A percentile compares a stretch with the other conserved stretches of the same genome.
These are phyloP conservation scores for Pleodorina starrii DNA, from an alignment of 139 green algal genomes.

Conservation along the genomic window DNA sequence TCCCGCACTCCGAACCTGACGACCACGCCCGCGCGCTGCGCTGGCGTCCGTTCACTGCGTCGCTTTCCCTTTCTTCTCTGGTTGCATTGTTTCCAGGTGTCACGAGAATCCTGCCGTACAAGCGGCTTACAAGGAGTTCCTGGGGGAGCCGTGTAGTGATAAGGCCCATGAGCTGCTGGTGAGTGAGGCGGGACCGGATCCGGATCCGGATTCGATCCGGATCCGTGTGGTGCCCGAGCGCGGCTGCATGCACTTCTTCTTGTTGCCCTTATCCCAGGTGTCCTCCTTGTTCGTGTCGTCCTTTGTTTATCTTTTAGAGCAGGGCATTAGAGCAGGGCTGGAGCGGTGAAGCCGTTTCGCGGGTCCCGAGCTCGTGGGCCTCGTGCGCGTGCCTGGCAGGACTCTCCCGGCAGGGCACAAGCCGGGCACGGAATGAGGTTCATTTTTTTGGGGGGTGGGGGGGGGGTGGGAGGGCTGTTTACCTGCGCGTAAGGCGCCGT, in stretches of 20 bases:
- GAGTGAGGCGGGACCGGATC: not conserved
- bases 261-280: not conserved
- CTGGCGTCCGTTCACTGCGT: not conserved
- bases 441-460: not conserved
- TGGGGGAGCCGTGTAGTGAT: slow-evolving; percentile 60
- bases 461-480: not conserved
- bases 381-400: too few relatives aligned
- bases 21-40: too few relatives aligned
- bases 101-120: slow-evolving; percentile 67
- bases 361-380: too few relatives aligned
- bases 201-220: not conserved
- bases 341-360: too few relatives aligned
- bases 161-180: slow-evolving; percentile 73
- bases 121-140: slow-evolving; percentile 64
- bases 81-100: not conserved
- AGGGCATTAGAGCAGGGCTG: too few relatives aligned
- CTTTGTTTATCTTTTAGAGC: not conserved
- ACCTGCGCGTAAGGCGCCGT: not conserved
- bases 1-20: too few relatives aligned
- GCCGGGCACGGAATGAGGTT: too few relatives aligned
- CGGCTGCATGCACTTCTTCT: not conserved
- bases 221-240: not conserved
- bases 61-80: not conserved
- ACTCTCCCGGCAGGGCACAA: too few relatives aligned
- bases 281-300: not conserved